phyloP scores from a whole-genome alignment of 371 early-diverging fungal species.

The Conidiobolus incongruus region DNA sequence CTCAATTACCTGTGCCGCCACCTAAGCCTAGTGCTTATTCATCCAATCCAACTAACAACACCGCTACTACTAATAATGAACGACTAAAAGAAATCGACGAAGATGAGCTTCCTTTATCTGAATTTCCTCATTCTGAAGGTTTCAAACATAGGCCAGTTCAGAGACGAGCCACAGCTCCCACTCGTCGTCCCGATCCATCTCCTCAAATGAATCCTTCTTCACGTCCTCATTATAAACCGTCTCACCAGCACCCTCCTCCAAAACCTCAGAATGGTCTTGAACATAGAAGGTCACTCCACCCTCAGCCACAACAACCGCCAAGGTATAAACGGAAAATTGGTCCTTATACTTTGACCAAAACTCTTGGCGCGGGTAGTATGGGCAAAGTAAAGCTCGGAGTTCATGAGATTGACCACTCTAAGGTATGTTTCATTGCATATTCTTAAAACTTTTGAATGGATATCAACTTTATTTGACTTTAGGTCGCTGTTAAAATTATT shows the following conservation, averaged over 20 bases:
- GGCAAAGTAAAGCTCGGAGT: conserved; percentile 91
- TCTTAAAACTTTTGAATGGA: not conserved
- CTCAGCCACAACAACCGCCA: not conserved
- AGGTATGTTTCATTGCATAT: conserved; percentile 22
- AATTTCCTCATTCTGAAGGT: not conserved
- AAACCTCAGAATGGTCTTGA: not conserved
- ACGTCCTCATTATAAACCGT: not conserved
- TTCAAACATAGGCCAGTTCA: not conserved
- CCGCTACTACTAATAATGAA: too few relatives aligned
- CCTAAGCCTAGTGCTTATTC: too few relatives aligned
- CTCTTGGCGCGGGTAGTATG: conserved; percentile 89
- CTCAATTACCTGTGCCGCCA: too few relatives aligned
- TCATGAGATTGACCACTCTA: conserved; percentile 54
- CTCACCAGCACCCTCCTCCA: not conserved
- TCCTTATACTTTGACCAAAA: conserved; percentile 65
- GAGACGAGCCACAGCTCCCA: not conserved
- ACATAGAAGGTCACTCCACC: too few relatives aligned
- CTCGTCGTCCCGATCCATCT: not conserved
- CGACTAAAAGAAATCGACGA: too few relatives aligned
- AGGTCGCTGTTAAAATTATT: conserved; percentile 4
- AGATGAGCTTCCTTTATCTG: not conserved
- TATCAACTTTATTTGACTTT: not conserved
- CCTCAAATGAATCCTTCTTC: not conserved
- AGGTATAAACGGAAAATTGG: conserved; percentile 19
- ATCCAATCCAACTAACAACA: too few relatives aligned